Conservation (phyloP, 257 asterid genomes). For the Solanum megistacrolobum region DNA sequence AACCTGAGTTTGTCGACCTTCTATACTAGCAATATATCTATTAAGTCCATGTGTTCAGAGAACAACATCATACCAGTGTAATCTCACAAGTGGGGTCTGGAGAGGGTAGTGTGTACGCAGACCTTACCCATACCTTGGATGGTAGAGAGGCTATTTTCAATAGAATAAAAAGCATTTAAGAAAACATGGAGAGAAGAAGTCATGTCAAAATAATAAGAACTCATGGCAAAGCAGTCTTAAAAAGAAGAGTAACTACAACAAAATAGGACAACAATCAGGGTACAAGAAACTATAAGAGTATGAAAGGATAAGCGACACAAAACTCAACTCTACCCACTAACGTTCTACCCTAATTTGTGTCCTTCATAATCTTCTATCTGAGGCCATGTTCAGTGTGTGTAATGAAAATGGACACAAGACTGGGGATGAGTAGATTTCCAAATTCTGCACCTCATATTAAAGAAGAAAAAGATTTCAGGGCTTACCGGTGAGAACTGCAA, state of each 20-base stretch:
- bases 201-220: neutral
- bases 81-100: neutral
- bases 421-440: neutral
- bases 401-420: neutral
- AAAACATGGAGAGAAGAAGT: neutral
- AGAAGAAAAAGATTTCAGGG: neutral
- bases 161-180: neutral
- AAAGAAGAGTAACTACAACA: neutral
- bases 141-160: neutral
- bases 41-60: neutral
- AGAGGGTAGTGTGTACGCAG: neutral
- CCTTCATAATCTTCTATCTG: neutral
- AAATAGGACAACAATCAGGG: neutral
- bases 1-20: neutral
- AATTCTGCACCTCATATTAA: neutral
- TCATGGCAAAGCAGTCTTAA: neutral
- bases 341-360: neutral
- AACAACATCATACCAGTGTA: neutral
- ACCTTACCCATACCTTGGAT: neutral
- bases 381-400: neutral
- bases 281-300: neutral
- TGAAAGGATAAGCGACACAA: neutral
- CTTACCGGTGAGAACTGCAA: conserved; percentile 18
- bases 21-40: neutral
- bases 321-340: neutral